Base-by-base conservation (phyloP, 148 eudicot species). In the Agrostemma githago region DNA sequence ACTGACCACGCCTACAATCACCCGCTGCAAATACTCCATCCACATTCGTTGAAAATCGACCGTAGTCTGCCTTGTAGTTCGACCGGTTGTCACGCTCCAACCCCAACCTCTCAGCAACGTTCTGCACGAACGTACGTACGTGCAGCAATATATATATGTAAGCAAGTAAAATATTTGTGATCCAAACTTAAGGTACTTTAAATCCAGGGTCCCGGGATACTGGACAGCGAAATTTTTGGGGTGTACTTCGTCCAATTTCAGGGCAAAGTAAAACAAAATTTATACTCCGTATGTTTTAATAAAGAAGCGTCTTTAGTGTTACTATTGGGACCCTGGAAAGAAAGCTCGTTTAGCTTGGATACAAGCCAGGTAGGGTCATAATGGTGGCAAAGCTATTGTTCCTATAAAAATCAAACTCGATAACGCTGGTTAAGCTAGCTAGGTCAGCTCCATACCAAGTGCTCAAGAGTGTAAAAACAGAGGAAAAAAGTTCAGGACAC, bases 21-120 rank as follows among this genome's bases (percentile, higher is more conserved):
- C 99, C 99, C 1, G 99, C 97, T 12, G 97, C 99, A 75, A 95
- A 95, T 19, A 95, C 88, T 1, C 99, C 97, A 16, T 95, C 94
- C 12, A 90, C 90, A 21, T 73, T 92, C 72, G 97, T 95, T 34
- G 96, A 83, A 54, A 86, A 89, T 5, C 87, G 83, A 7, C 96
- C 93, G 37, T 87, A 86, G 11, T 89, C 89, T 8, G 94, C 91
- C 76, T 95, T 92, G 87, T 86, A 88, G 89, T 95, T 95, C 6
- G 99, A 92, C 21, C 99, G 79, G 64, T 87, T 88, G 86, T 95
- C 99, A 65, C 68, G 69, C 79, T 95, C 99, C 80, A 95, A 44
- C 8, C 96, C 99, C 59, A 92, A 84, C 77, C 90, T 88, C 57
- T 95, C 99, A 3, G 94, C 88, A 42, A 82, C 78, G 5, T 79